A percentile compares a stretch with the other conserved stretches of the same genome.
Evolutionary conservation across 352 stramenopile species (phyloP).

Genomic region (Phytopythium montanum): DNA sequence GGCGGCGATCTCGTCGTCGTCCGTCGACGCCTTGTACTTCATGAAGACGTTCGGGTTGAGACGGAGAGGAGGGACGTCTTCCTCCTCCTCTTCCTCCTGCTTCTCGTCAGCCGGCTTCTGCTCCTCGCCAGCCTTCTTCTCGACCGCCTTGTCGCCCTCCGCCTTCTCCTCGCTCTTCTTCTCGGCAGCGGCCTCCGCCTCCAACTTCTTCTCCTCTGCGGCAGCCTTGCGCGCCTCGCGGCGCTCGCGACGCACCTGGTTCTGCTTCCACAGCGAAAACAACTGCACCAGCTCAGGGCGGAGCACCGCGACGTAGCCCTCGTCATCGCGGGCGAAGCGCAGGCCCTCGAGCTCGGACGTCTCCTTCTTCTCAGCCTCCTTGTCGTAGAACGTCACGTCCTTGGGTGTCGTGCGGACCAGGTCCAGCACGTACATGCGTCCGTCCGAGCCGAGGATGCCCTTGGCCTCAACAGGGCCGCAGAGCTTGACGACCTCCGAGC

Average conservation of each 20-base stretch:
- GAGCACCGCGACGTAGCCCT: conserved; percentile 89
- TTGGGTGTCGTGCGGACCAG: conserved; percentile 93
- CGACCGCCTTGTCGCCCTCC: conserved; percentile 12
- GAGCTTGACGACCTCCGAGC: conserved; percentile 60
- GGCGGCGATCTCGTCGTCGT: conserved; percentile 51
- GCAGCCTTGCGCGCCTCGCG: conserved; percentile 44
- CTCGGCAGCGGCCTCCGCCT: conserved; percentile 20
- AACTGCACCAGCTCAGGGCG: conserved; percentile 91
- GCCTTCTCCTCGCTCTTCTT: conserved; percentile 20
- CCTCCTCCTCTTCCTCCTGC: conserved; percentile 44
- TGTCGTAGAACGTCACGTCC: conserved; percentile 91
- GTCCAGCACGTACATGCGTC: conserved; percentile 93
- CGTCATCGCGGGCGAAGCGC: conserved; percentile 66
- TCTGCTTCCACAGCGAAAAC: conserved; percentile 91
- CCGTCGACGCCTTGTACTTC: conserved; percentile 78
- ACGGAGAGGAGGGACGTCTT: conserved; percentile 47
- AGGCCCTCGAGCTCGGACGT: conserved; percentile 39
- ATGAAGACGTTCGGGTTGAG: conserved; percentile 90
- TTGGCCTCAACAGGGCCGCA: conserved; percentile 95
- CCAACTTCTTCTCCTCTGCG: conserved; percentile 41
- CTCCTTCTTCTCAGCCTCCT: conserved; percentile 21
- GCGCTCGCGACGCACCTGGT: conserved; percentile 60
- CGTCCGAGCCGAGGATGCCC: conserved; percentile 94
- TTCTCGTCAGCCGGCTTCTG: conserved; percentile 23
- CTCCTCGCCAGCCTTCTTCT: not conserved